Evolutionary conservation across 768 basidiomycete species (phyloP).

Genomic region (Phlebiopsis flavidoalba): DNA sequence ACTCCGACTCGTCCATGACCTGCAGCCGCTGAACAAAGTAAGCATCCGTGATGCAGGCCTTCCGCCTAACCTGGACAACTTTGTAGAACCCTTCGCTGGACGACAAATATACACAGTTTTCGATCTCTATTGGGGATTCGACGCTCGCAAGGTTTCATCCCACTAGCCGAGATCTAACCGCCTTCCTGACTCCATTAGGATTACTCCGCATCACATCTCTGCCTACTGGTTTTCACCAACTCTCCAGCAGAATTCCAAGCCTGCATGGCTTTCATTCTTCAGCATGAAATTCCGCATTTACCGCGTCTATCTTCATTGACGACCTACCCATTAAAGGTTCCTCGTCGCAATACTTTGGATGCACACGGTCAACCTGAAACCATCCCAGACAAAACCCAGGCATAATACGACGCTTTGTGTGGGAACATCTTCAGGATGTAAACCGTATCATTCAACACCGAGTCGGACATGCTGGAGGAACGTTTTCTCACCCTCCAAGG

Average conservation of each 20-base stretch:
- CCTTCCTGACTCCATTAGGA: conserved; percentile 16
- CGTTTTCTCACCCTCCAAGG: conserved; percentile 10
- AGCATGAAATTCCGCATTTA: conserved; percentile 20
- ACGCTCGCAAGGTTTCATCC: conserved; percentile 10
- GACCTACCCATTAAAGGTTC: conserved; percentile 20
- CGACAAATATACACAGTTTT: conserved; percentile 10
- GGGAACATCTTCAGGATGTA: conserved; percentile 16
- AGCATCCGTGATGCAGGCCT: conserved; percentile 33
- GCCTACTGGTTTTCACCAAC: conserved; percentile 18
- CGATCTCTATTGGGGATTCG: conserved; percentile 15
- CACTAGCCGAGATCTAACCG: conserved; percentile 11
- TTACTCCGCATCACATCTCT: conserved; percentile 7
- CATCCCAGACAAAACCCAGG: conserved; percentile 6
- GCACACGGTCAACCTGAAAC: conserved; percentile 3
- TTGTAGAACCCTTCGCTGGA: conserved; percentile 21
- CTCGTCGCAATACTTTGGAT: conserved; percentile 8
- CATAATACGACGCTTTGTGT: conserved; percentile 18
- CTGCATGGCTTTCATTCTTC: conserved; percentile 17
- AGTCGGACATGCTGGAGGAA: conserved; percentile 11
- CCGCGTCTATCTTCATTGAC: conserved; percentile 19
- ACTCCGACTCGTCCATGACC: conserved; percentile 30
- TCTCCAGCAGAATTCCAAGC: conserved; percentile 18
- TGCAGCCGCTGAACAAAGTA: conserved; percentile 34
- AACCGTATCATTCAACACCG: conserved; percentile 17
- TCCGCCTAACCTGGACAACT: conserved; percentile 28